Evolutionary conservation across 2,329 filamentous ascomycete genomes (phyloP).

Genomic region (Microdochium trichocladiopsis): DNA sequence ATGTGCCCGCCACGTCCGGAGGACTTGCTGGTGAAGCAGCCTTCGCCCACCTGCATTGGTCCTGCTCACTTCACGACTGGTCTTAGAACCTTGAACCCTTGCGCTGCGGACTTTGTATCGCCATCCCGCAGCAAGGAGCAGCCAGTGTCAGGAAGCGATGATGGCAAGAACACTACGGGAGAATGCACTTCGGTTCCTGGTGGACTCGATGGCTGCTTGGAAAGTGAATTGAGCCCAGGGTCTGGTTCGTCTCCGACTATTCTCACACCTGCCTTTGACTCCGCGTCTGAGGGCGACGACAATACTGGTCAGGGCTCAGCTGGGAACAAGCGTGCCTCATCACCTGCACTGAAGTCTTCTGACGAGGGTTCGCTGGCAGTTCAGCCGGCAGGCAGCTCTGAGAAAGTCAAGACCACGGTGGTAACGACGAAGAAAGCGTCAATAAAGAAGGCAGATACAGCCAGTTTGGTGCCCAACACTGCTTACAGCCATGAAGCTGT

Average conservation of each 20-base stretch:
- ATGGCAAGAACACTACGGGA: neutral
- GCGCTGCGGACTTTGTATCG: constrained; percentile 9
- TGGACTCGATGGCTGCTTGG: neutral
- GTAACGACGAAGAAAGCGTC: too few relatives aligned
- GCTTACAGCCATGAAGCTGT: too few relatives aligned
- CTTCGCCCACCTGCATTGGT: neutral
- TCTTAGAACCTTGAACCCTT: constrained; percentile 7
- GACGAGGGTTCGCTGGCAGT: too few relatives aligned
- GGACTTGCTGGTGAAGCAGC: neutral
- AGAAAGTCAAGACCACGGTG: too few relatives aligned
- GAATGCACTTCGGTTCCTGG: neutral
- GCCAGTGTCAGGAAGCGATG: neutral
- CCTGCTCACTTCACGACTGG: neutral
- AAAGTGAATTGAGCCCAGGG: neutral
- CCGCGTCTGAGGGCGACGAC: neutral
- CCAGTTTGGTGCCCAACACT: too few relatives aligned
- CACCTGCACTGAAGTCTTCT: too few relatives aligned
- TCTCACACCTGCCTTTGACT: neutral
- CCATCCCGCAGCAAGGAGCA: neutral
- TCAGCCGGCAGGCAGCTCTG: too few relatives aligned
- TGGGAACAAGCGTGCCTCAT: too few relatives aligned
- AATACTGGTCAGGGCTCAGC: neutral
- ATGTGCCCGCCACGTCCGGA: neutral
- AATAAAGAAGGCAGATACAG: too few relatives aligned
- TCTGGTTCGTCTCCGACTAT: neutral